Evolutionary conservation across 352 stramenopile species (phyloP).

Genomic region (Phytophthora meadii): DNA sequence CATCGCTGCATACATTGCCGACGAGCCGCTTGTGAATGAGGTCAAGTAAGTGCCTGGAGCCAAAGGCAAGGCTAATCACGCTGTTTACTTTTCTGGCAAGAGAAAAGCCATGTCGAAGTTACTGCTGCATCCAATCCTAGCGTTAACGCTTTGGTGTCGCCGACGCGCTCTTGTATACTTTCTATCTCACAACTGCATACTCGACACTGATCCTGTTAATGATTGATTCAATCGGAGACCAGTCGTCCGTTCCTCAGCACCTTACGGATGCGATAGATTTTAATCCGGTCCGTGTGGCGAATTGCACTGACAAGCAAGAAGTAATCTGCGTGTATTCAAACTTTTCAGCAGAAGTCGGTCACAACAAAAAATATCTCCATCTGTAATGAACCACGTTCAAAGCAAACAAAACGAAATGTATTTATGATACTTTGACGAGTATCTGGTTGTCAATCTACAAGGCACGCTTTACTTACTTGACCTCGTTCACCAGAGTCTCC

Average conservation of each 20-base stretch:
- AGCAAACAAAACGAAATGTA: conserved; percentile 8
- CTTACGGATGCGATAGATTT: background rate
- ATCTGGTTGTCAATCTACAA: conserved; percentile 1
- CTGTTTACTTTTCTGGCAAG: conserved; percentile 43
- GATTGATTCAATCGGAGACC: background rate
- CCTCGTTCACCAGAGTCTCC: conserved; percentile 56
- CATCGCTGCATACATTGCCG: conserved; percentile 55
- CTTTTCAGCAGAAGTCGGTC: background rate
- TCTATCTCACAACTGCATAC: conserved; percentile 1
- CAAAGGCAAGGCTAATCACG: background rate
- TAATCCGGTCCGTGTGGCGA: conserved; percentile 4
- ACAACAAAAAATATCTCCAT: too few relatives aligned
- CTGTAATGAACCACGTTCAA: too few relatives aligned
- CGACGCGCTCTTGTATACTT: conserved; percentile 2
- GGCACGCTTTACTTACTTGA: conserved; percentile 38
- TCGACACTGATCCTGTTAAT: background rate
- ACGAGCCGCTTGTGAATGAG: conserved; percentile 54
- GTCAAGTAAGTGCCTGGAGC: conserved; percentile 50
- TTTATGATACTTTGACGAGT: conserved; percentile 7
- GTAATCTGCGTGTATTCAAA: too few relatives aligned
- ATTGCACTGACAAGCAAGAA: background rate
- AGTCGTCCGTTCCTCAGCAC: conserved; percentile 3
- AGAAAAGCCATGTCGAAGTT: too few relatives aligned
- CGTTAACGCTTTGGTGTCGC: conserved; percentile 10
- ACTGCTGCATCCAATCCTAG: conserved; percentile 21